Percentiles rank a stretch among this genome's conserved stretches.
Evolutionary conservation across 129 eudicot genomes (phyloP).

Genomic region (Escallonia herrerae): DNA sequence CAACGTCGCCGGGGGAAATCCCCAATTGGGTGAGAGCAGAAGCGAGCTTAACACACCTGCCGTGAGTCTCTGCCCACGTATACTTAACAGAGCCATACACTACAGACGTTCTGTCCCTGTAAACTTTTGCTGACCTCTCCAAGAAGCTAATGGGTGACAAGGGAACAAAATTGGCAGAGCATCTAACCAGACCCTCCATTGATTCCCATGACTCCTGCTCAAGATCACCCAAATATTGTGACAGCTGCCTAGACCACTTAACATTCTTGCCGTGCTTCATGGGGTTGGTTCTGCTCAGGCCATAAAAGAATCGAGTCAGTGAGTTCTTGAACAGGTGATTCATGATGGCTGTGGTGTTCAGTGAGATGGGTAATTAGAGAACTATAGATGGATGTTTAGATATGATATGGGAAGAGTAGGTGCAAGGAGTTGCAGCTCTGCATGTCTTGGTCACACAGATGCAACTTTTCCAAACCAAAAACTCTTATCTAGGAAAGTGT

Average conservation of each 20-base stretch:
- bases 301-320: constrained; percentile 1
- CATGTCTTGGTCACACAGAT: no score
- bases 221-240: constrained; percentile 8
- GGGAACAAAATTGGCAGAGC: constrained; percentile 62
- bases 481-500: no score
- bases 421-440: no score
- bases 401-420: no score
- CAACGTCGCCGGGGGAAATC: constrained; percentile 69
- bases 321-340: constrained; percentile 20
- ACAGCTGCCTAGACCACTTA: not conserved
- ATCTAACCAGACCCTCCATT: constrained; percentile 38
- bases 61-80: constrained; percentile 72
- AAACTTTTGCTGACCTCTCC: constrained; percentile 64
- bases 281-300: not conserved
- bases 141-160: constrained; percentile 65
- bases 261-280: not conserved
- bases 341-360: constrained; percentile 13
- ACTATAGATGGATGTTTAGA: no score
- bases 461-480: no score
- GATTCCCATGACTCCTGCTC: constrained; percentile 36
- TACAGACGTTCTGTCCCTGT: constrained; percentile 50
- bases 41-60: constrained; percentile 67
- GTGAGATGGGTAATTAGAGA: no score
- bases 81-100: constrained; percentile 48
- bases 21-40: constrained; percentile 63